phyloP scores from a whole-genome alignment of 257 asterid genomes.

The Primulina huaijiensis region DNA sequence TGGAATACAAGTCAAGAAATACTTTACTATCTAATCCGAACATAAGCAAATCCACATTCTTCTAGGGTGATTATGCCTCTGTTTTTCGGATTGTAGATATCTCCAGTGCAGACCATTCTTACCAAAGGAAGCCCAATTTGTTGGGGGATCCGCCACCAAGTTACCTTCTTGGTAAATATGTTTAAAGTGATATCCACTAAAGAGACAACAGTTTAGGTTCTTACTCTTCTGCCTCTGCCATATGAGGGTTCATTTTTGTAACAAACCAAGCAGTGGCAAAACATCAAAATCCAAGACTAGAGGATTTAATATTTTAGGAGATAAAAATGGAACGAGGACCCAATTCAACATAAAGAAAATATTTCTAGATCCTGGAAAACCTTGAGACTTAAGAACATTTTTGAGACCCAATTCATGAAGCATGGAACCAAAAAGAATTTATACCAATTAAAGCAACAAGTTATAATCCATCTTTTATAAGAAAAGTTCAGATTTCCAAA shows the following conservation, averaged over 20 bases:
- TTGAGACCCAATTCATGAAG: neutral
- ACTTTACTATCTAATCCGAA: too few species aligned
- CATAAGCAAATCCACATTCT: too few species aligned
- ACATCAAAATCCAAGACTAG: neutral
- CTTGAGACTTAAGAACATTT: neutral
- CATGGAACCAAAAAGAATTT: constrained; percentile 1
- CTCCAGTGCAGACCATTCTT: too few species aligned
- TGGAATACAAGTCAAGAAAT: too few species aligned
- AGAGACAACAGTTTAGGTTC: neutral
- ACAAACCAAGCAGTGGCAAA: neutral
- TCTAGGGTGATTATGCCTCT: too few species aligned
- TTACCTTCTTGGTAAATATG: too few species aligned
- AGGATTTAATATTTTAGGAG: neutral
- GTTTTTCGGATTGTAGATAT: too few species aligned
- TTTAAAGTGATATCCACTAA: neutral
- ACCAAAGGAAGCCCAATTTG: too few species aligned
- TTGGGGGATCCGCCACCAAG: too few species aligned
- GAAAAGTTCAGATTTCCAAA: constrained; percentile 15
- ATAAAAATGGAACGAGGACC: neutral
- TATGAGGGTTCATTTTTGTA: neutral
- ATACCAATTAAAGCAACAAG: neutral
- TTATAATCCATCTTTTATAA: neutral
- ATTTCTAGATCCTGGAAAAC: neutral
- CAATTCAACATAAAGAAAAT: neutral
- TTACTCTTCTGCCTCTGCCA: constrained; percentile 6